These are phyloP conservation scores for Colletotrichum orbiculare DNA, from an alignment of 2,329 filamentous ascomycete genomes.

Conservation along the genomic window DNA sequence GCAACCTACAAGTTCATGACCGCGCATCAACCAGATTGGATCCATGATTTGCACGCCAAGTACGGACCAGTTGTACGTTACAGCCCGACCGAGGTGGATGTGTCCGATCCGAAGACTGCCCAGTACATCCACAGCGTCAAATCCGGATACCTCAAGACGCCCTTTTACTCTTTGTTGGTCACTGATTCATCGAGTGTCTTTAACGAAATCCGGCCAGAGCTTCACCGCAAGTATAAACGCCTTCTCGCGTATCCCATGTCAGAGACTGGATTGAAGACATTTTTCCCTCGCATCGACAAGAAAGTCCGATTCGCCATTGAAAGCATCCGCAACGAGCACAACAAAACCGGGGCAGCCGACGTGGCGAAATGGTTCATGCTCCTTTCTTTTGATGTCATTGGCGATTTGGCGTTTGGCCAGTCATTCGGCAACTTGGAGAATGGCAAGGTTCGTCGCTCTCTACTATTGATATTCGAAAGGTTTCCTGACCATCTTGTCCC, in stretches of 20 bases:
- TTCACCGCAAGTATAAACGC: conserved; percentile 49
- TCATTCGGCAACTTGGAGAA: conserved; percentile 42
- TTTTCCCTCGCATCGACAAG: conserved; percentile 52
- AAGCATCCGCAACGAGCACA: conserved; percentile 56
- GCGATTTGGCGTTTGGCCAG: conserved; percentile 44
- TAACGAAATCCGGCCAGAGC: conserved; percentile 18
- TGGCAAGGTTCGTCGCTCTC: conserved; percentile 44
- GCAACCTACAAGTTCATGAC: conserved; percentile 12
- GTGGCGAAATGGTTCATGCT: conserved; percentile 66
- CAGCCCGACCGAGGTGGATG: conserved; percentile 26
- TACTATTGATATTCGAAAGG: background rate
- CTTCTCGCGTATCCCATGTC: conserved; percentile 55
- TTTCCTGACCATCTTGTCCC: accelerated
- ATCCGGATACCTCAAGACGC: conserved; percentile 16
- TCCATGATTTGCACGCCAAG: conserved; percentile 23
- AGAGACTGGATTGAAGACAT: conserved; percentile 48
- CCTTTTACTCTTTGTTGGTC: conserved; percentile 25
- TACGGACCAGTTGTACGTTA: conserved; percentile 33
- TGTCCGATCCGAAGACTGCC: conserved; percentile 39
- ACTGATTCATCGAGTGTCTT: conserved; percentile 33
- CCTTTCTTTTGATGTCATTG: conserved; percentile 53
- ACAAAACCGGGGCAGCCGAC: conserved; percentile 51
- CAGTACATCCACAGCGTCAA: conserved; percentile 44
- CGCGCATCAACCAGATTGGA: conserved; percentile 17
- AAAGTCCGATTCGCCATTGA: conserved; percentile 54